Conservation (phyloP, 2,329 filamentous ascomycete genomes). For the Alternaria arbusti region DNA sequence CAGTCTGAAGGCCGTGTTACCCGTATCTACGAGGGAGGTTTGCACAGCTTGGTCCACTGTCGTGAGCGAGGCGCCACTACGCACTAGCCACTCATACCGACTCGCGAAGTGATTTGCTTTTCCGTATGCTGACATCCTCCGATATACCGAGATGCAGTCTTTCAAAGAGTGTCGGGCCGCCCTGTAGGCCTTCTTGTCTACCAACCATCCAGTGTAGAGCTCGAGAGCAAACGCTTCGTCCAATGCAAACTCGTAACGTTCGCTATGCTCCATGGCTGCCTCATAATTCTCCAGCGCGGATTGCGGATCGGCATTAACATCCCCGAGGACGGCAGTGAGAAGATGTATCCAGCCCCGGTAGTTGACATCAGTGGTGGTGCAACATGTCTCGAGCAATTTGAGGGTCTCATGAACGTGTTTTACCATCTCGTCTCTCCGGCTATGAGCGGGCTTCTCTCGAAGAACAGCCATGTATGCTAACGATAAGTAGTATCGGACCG, state of each 20-base stretch:
- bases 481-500: constrained; percentile 52
- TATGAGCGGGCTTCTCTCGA: constrained; percentile 44
- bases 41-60: constrained; percentile 71
- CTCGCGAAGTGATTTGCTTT: constrained; percentile 72
- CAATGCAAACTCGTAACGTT: constrained; percentile 69
- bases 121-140: constrained; percentile 71
- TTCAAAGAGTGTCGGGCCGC: constrained; percentile 72
- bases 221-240: constrained; percentile 78
- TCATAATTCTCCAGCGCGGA: constrained; percentile 70
- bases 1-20: constrained; percentile 51
- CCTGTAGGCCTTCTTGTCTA: constrained; percentile 68
- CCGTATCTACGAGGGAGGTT: constrained; percentile 66
- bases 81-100: constrained; percentile 71
- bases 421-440: constrained; percentile 57
- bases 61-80: constrained; percentile 66
- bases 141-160: constrained; percentile 72
- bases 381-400: constrained; percentile 69
- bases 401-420: constrained; percentile 62
- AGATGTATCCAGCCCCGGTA: constrained; percentile 73
- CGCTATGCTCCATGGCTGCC: constrained; percentile 72
- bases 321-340: constrained; percentile 71
- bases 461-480: constrained; percentile 51
- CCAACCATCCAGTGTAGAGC: constrained; percentile 74
- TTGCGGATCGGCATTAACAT: constrained; percentile 62
- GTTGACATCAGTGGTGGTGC: constrained; percentile 70